phyloP scores from a whole-genome alignment of 768 basidiomycete genomes.

The Termitomyces sp. region DNA sequence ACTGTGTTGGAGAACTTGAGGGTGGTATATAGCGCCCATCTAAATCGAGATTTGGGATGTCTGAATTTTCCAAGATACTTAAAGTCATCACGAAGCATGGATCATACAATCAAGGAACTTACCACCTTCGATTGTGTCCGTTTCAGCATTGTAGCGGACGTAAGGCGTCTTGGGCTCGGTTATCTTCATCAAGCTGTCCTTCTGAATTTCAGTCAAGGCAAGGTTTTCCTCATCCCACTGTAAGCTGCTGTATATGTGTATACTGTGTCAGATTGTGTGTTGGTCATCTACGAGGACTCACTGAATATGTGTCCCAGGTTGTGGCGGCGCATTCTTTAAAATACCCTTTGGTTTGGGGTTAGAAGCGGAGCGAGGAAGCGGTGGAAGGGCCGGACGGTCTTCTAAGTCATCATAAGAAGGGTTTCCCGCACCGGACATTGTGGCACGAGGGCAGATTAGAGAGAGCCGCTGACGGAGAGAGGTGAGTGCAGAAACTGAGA shows the following conservation, averaged over 20 bases:
- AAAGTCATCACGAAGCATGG: background rate
- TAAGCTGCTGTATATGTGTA: slow-evolving; percentile 44
- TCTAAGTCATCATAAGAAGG: slow-evolving; percentile 12
- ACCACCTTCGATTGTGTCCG: slow-evolving; percentile 86
- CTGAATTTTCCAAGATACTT: slow-evolving; percentile 28
- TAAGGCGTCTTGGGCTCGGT: slow-evolving; percentile 97
- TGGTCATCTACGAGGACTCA: slow-evolving; percentile 16
- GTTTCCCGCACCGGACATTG: slow-evolving; percentile 15
- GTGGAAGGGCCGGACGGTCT: slow-evolving; percentile 41
- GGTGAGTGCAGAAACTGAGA: background rate
- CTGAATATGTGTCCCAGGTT: slow-evolving; percentile 41
- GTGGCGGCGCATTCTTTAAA: slow-evolving; percentile 71
- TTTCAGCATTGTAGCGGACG: slow-evolving; percentile 84
- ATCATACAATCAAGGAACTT: slow-evolving; percentile 17
- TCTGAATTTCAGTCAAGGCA: slow-evolving; percentile 86
- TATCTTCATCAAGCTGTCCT: slow-evolving; percentile 97
- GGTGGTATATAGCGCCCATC: slow-evolving; percentile 32
- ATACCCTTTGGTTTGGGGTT: slow-evolving; percentile 82
- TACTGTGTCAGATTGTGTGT: slow-evolving; percentile 4
- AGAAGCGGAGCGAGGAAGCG: slow-evolving; percentile 56
- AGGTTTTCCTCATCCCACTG: slow-evolving; percentile 97
- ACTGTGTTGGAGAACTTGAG: slow-evolving; percentile 29
- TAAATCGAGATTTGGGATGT: slow-evolving; percentile 79
- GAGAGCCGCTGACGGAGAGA: background rate
- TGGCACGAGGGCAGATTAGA: background rate